Percentiles rank a stretch among this genome's conserved stretches.
Evolutionary conservation across 1,284 basidiomycete genomes (phyloP).

Genomic region (Naganishia liquefaciens): DNA sequence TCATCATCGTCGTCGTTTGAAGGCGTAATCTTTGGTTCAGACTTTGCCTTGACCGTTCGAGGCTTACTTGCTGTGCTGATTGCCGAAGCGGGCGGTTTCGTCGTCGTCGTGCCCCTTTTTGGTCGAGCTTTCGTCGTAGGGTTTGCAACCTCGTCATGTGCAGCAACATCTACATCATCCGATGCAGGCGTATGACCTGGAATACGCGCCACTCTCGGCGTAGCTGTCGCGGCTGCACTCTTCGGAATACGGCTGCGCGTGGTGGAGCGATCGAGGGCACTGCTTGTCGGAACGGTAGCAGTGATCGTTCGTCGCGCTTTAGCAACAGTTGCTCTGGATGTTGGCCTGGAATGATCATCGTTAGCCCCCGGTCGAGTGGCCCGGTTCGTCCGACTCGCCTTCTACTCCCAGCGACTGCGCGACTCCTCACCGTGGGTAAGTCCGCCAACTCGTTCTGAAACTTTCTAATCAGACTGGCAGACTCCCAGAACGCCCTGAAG

Average conservation of each 20-base stretch:
- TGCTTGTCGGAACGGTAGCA: neutral
- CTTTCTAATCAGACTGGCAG: too few species aligned
- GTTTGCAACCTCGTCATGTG: neutral
- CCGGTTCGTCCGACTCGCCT: neutral
- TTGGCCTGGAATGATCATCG: neutral
- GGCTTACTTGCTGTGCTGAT: neutral
- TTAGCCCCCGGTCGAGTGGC: neutral
- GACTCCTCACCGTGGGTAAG: slow-evolving; percentile 20
- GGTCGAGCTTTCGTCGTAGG: neutral
- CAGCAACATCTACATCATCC: neutral
- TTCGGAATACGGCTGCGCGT: slow-evolving; percentile 18
- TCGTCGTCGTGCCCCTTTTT: slow-evolving; percentile 8
- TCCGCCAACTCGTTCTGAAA: slow-evolving; percentile 17
- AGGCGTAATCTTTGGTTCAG: neutral
- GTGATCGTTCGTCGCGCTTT: slow-evolving; percentile 6
- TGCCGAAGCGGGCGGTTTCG: neutral
- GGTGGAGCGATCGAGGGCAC: neutral
- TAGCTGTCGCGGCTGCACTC: neutral
- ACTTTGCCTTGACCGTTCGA: slow-evolving; percentile 6
- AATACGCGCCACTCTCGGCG: neutral
- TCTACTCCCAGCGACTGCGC: slow-evolving; percentile 13
- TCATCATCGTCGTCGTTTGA: slow-evolving; percentile 1
- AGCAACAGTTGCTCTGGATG: slow-evolving; percentile 10
- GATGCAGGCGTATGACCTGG: neutral
- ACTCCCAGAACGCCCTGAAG: neutral